Base-by-base conservation (phyloP, 2,329 filamentous ascomycete species). In the Xylaria sp. region DNA sequence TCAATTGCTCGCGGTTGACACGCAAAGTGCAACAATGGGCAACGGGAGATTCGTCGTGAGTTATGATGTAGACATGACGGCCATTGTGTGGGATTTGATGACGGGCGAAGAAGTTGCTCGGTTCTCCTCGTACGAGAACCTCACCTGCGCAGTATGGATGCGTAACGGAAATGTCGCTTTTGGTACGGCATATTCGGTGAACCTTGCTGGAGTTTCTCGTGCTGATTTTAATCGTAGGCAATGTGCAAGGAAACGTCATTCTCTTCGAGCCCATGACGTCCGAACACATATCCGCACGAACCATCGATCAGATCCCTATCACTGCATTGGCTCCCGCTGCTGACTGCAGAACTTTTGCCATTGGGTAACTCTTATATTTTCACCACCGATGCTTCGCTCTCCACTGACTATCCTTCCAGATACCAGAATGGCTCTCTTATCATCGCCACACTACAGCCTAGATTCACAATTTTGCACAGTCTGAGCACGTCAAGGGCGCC, bases 11-110 rank as follows among this genome's bases (percentile, higher is more conserved):
- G 89, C 90, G 0, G 93, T 96, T 56, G 95, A 99, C 76, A 98
- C 94, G 73, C 88, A 92, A 59, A 97, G 94, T 76, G 94, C 97
- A 69, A 82, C 97, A 69, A 82, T 88, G 64, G 94, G 94, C 2
- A 89, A 90, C 0, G 95, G 94, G 28, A 85, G 94, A 66, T 79
- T 96, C 63, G 93, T 96, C 2, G 92, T 97, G 65, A 98, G 93
- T 79, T 97, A 97, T 73, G 95, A 99, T 81, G 86, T 87, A 17
- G 90, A 92, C 38, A 92, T 94, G 76, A 97, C 92, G 0, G 92
- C 94, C 3, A 97, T 98, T 73, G 92, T 98, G 7, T 99, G 95
- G 95, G 94, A 99, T 78, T 83, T 97, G 64, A 88, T 96, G 79
- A 96, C 92, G 0, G 95, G 95, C 51, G 89, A 93, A 63, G 93